Percentiles rank a stretch among this genome's conserved stretches.
Evolutionary conservation across 2,329 filamentous ascomycete genomes (phyloP).

Genomic region (Trichoderma sp.): DNA sequence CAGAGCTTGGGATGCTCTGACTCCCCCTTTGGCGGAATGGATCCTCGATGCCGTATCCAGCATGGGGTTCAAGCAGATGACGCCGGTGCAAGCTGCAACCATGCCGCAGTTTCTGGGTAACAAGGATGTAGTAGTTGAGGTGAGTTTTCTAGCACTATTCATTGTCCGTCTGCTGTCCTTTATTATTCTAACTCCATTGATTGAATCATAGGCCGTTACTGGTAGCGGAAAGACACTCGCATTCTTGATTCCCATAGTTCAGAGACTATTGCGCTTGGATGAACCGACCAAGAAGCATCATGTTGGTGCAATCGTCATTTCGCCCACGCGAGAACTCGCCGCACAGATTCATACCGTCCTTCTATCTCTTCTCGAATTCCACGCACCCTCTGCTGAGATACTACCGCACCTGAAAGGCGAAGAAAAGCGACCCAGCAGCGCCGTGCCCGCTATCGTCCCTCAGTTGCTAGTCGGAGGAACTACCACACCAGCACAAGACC

Average conservation of each 20-base stretch:
- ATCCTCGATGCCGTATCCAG: constrained; percentile 78
- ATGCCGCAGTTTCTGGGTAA: constrained; percentile 86
- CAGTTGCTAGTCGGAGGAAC: constrained; percentile 86
- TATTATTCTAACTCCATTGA: not conserved
- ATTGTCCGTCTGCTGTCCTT: not conserved
- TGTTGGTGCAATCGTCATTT: constrained; percentile 86
- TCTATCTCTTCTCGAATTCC: constrained; percentile 75
- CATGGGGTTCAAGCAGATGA: constrained; percentile 87
- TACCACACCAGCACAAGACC: constrained; percentile 77
- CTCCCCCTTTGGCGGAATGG: constrained; percentile 60
- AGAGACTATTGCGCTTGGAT: constrained; percentile 76
- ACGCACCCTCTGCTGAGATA: constrained; percentile 72
- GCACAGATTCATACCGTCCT: constrained; percentile 87
- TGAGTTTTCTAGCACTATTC: constrained; percentile 32
- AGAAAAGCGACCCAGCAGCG: constrained; percentile 54
- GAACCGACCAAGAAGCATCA: constrained; percentile 88
- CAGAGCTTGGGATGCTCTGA: constrained; percentile 47
- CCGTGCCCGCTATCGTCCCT: constrained; percentile 65
- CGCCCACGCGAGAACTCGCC: constrained; percentile 87
- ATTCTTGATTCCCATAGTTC: constrained; percentile 80
- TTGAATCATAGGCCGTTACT: constrained; percentile 66
- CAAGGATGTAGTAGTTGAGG: constrained; percentile 90
- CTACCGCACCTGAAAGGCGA: constrained; percentile 56
- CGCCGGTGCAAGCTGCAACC: constrained; percentile 90
- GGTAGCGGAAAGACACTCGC: constrained; percentile 88